Evolutionary conservation across 148 eudicot genomes (phyloP).

Genomic region (Cornus kousa): DNA sequence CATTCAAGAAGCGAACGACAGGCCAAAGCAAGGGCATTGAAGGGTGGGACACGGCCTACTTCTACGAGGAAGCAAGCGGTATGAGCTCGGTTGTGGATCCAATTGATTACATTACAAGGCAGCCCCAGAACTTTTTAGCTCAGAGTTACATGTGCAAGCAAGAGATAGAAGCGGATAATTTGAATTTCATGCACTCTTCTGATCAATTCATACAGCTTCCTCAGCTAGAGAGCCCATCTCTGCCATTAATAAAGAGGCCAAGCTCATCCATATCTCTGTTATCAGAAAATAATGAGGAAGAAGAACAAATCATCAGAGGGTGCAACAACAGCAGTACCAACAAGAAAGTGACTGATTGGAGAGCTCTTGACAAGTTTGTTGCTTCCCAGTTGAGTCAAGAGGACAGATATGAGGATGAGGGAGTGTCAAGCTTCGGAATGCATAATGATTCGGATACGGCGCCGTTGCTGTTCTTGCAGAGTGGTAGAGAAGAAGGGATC

Average conservation of each 20-base stretch:
- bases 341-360: conserved; percentile 66
- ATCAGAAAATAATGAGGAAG: conserved; percentile 29
- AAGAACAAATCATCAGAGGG: conserved; percentile 3
- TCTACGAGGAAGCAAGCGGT: conserved; percentile 37
- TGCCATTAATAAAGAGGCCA: conserved; percentile 44
- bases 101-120: conserved; percentile 27
- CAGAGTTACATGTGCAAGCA: conserved; percentile 64
- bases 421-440: conserved; percentile 26
- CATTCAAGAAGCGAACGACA: conserved; percentile 46
- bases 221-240: conserved; percentile 72
- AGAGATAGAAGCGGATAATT: conserved; percentile 49
- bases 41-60: conserved; percentile 37
- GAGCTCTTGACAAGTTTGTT: conserved; percentile 77
- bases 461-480: conserved; percentile 57
- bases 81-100: conserved; percentile 46
- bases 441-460: conserved; percentile 25
- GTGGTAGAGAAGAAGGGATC: conserved; percentile 39
- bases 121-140: conserved; percentile 23
- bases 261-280: conserved; percentile 31
- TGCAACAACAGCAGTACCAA: not conserved
- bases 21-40: conserved; percentile 27
- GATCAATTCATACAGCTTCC: conserved; percentile 74
- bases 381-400: conserved; percentile 83
- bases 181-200: conserved; percentile 37
- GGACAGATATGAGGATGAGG: conserved; percentile 12